Percentiles rank a stretch among this genome's conserved stretches.
phyloP scores from a whole-genome alignment of 2,329 filamentous ascomycete genomes.

The Macroventuria anomochaeta region DNA sequence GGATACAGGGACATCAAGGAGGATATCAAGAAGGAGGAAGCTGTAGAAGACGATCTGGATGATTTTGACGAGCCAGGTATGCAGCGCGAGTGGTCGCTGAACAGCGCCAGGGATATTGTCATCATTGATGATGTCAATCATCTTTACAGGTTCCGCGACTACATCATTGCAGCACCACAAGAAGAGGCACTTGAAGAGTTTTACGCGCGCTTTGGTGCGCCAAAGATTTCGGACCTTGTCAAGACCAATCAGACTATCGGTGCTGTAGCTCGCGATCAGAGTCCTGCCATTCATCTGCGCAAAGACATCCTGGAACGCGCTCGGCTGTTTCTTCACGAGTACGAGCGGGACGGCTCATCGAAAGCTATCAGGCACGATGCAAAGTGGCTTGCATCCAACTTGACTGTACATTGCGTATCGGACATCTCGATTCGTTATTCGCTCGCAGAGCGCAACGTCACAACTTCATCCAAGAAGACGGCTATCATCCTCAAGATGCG shows the following conservation, averaged over 20 bases:
- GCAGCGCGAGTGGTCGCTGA: conserved; percentile 77
- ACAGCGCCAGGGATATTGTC: conserved; percentile 78
- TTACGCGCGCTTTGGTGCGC: conserved; percentile 80
- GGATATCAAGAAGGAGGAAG: conserved; percentile 56
- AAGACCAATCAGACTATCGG: conserved; percentile 80
- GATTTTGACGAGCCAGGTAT: conserved; percentile 54
- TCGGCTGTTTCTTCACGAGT: conserved; percentile 87
- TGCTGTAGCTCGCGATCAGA: conserved; percentile 68
- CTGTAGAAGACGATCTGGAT: conserved; percentile 52
- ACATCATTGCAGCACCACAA: conserved; percentile 84
- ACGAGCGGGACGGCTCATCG: conserved; percentile 66
- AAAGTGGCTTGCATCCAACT: conserved; percentile 87
- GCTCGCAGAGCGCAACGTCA: conserved; percentile 72
- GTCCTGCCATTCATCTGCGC: conserved; percentile 70
- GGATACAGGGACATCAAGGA: conserved; percentile 76
- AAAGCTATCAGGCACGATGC: conserved; percentile 80
- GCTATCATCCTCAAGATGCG: conserved; percentile 77
- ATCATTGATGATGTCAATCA: conserved; percentile 57
- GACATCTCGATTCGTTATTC: conserved; percentile 78
- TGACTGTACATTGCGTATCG: conserved; percentile 78
- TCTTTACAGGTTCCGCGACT: conserved; percentile 85
- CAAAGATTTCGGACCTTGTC: conserved; percentile 76
- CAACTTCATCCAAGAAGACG: conserved; percentile 57
- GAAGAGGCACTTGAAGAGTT: conserved; percentile 87
- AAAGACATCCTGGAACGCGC: conserved; percentile 86